Percentiles rank a stretch among this genome's conserved stretches.
Evolutionary conservation across 768 basidiomycete genomes (phyloP).

Genomic region (Leucogyrophana mollusca): DNA sequence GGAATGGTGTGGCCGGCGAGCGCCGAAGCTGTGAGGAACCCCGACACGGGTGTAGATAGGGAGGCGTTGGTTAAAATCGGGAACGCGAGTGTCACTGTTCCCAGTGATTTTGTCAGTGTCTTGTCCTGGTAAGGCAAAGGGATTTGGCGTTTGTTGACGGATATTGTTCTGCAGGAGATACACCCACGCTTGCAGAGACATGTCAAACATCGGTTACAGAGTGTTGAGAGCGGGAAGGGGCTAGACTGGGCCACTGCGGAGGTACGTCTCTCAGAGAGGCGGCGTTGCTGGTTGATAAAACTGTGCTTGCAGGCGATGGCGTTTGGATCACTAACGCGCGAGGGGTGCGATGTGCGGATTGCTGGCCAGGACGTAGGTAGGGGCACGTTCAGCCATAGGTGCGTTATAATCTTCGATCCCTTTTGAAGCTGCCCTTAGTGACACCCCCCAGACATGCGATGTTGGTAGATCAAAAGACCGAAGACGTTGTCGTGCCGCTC

Average conservation of each 20-base stretch:
- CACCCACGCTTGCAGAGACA: constrained; percentile 79
- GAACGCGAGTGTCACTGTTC: constrained; percentile 61
- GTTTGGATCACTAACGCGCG: constrained; percentile 81
- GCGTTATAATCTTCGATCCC: constrained; percentile 5
- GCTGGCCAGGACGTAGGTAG: constrained; percentile 93
- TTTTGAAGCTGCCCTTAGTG: too few species aligned
- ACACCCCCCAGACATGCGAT: constrained; percentile 71
- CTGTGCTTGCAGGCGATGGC: constrained; percentile 65
- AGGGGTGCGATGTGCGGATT: constrained; percentile 82
- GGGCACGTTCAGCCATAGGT: constrained; percentile 86
- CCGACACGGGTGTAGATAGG: constrained; percentile 65
- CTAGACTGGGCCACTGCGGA: constrained; percentile 92
- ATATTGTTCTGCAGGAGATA: constrained; percentile 51
- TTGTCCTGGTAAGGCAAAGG: neutral
- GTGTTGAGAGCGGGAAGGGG: constrained; percentile 64
- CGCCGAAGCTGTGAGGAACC: too few species aligned
- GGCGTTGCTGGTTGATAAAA: neutral
- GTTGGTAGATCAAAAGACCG: constrained; percentile 86
- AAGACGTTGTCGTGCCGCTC: constrained; percentile 76
- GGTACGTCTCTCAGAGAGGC: constrained; percentile 36
- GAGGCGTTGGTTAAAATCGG: constrained; percentile 59
- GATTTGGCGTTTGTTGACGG: neutral
- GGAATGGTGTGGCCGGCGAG: too few species aligned
- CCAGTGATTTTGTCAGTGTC: constrained; percentile 60
- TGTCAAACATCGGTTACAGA: constrained; percentile 71